Evolutionary conservation across 2,329 filamentous ascomycete genomes (phyloP).

Genomic region (Byssoonygena ceratinophila): DNA sequence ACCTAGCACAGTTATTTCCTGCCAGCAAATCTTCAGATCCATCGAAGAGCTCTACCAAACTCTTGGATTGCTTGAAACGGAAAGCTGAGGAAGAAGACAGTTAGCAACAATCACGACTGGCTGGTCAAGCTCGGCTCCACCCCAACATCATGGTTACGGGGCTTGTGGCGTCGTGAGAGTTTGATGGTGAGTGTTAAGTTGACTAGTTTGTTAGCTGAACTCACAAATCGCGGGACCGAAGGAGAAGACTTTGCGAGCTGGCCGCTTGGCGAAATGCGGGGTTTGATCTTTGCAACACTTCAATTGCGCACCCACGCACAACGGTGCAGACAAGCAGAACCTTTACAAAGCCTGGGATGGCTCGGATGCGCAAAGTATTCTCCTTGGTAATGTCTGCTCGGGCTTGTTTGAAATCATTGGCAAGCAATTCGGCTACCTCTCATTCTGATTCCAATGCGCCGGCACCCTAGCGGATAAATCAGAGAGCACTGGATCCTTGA

Average conservation of each 20-base stretch:
- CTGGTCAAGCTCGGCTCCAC: background rate
- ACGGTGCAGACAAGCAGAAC: background rate
- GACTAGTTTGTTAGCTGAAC: too few species aligned
- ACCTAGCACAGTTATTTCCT: background rate
- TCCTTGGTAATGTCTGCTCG: background rate
- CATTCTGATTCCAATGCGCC: background rate
- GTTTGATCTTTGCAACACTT: background rate
- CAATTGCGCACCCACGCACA: too few species aligned
- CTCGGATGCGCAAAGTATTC: background rate
- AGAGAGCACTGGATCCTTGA: background rate
- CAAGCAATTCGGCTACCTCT: background rate
- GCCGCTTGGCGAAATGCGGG: conserved; percentile 1
- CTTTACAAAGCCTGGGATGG: background rate
- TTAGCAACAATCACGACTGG: background rate
- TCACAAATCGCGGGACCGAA: too few species aligned
- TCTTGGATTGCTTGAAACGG: background rate
- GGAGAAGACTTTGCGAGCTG: background rate
- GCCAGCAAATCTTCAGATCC: background rate
- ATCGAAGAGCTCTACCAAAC: background rate
- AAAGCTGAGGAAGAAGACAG: background rate
- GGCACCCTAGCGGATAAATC: background rate
- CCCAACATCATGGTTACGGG: background rate
- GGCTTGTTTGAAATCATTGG: background rate
- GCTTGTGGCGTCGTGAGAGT: conserved; percentile 4
- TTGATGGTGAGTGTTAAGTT: background rate